These are phyloP conservation scores for Solanum pinnatisectum DNA, from an alignment of 257 asterid species.

Conservation along the genomic window DNA sequence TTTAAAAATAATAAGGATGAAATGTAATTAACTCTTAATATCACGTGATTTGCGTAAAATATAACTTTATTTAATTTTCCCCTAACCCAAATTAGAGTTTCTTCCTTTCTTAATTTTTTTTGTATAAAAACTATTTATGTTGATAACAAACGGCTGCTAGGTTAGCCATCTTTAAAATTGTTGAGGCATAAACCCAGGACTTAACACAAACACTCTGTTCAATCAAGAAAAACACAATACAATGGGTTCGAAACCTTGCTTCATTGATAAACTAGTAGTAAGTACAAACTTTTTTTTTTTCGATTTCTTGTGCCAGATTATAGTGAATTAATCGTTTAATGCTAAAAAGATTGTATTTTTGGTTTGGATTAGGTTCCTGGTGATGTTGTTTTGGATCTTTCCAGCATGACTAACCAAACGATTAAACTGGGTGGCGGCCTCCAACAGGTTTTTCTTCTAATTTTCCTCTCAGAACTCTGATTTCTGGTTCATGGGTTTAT, in stretches of 20 bases:
- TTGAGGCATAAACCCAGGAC: neutral
- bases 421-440: conserved; percentile 92
- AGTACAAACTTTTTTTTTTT: neutral
- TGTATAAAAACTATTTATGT: neutral
- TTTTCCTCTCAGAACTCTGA: neutral
- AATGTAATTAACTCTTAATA: no score
- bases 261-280: conserved; percentile 52
- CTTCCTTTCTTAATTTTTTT: neutral
- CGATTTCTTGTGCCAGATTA: neutral
- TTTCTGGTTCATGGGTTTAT: neutral
- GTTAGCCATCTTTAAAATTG: neutral
- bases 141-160: neutral
- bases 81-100: neutral
- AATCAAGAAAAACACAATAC: neutral
- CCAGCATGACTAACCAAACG: conserved; percentile 56
- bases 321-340: neutral
- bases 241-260: conserved; percentile 39
- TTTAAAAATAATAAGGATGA: no score
- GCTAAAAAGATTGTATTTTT: neutral
- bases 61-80: no score
- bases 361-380: conserved; percentile 57
- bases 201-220: neutral
- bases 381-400: conserved; percentile 82
- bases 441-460: conserved; percentile 49
- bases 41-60: no score